Percentiles rank a stretch among this genome's conserved stretches.
Evolutionary conservation across 2,329 filamentous ascomycete species (phyloP).

Genomic region (Epichloe gansuensis): DNA sequence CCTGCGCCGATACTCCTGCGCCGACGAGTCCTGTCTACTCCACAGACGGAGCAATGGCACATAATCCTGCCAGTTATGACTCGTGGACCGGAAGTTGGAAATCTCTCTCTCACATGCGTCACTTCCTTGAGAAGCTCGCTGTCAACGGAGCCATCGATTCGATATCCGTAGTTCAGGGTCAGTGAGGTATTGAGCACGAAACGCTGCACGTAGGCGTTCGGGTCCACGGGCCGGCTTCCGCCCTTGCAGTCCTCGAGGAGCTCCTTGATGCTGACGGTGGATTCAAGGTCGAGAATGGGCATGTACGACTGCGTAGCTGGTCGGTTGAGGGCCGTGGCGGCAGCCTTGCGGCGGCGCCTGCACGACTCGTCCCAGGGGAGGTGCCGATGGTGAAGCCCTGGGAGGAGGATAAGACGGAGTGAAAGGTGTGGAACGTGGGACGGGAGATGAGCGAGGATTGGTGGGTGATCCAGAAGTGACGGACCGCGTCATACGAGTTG

Average conservation of each 20-base stretch:
- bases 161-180: constrained; percentile 68
- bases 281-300: constrained; percentile 71
- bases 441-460: constrained; percentile 68
- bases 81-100: constrained; percentile 64
- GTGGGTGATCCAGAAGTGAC: constrained; percentile 65
- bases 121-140: constrained; percentile 61
- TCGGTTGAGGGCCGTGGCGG: constrained; percentile 65
- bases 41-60: constrained; percentile 61
- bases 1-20: constrained; percentile 52
- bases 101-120: constrained; percentile 60
- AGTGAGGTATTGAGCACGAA: constrained; percentile 67
- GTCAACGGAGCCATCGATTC: constrained; percentile 59
- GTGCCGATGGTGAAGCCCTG: constrained; percentile 76
- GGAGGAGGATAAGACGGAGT: constrained; percentile 63
- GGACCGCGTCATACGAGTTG: constrained; percentile 65
- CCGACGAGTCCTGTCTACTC: constrained; percentile 48
- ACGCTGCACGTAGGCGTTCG: constrained; percentile 60
- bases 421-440: constrained; percentile 70
- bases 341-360: constrained; percentile 65
- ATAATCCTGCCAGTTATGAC: constrained; percentile 78
- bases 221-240: constrained; percentile 55
- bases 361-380: constrained; percentile 72
- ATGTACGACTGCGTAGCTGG: constrained; percentile 68
- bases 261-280: constrained; percentile 59
- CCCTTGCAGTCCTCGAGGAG: constrained; percentile 51